Evolutionary conservation across 2,329 filamentous ascomycete species (phyloP).

Genomic region (Xylaria sp.): DNA sequence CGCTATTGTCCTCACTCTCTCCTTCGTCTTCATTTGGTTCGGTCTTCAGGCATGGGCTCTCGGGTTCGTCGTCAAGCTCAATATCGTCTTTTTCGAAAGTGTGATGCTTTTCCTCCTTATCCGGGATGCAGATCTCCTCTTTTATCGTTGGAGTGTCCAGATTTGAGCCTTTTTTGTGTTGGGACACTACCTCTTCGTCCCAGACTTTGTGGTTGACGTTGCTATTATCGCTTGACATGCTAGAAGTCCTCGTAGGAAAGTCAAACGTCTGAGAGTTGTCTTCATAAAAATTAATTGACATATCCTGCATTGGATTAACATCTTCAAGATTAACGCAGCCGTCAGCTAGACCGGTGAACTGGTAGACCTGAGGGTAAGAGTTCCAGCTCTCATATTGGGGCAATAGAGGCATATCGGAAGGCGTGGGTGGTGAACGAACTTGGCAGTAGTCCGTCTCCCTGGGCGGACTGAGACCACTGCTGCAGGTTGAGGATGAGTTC

Average conservation of each 20-base stretch:
- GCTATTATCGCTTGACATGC: slow-evolving; percentile 51
- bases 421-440: slow-evolving; percentile 53
- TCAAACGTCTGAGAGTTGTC: slow-evolving; percentile 42
- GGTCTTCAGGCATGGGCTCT: slow-evolving; percentile 37
- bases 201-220: slow-evolving; percentile 39
- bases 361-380: slow-evolving; percentile 44
- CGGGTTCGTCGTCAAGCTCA: slow-evolving; percentile 39
- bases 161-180: slow-evolving; percentile 41
- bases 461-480: slow-evolving; percentile 53
- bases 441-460: slow-evolving; percentile 55
- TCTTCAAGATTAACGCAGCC: slow-evolving; percentile 52
- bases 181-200: slow-evolving; percentile 37
- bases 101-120: slow-evolving; percentile 29
- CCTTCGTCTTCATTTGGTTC: slow-evolving; percentile 34
- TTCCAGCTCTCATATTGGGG: slow-evolving; percentile 49
- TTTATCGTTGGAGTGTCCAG: slow-evolving; percentile 45
- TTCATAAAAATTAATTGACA: slow-evolving; percentile 46
- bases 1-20: slow-evolving; percentile 41
- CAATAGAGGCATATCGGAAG: slow-evolving; percentile 50
- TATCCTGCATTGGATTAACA: slow-evolving; percentile 50
- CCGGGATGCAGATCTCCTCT: slow-evolving; percentile 44
- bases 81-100: slow-evolving; percentile 41
- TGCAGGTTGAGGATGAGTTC: slow-evolving; percentile 52
- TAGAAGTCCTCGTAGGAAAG: slow-evolving; percentile 46
- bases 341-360: slow-evolving; percentile 48